These are phyloP conservation scores for Daedaleopsis nitida DNA, from an alignment of 768 basidiomycete genomes.

Conservation along the genomic window DNA sequence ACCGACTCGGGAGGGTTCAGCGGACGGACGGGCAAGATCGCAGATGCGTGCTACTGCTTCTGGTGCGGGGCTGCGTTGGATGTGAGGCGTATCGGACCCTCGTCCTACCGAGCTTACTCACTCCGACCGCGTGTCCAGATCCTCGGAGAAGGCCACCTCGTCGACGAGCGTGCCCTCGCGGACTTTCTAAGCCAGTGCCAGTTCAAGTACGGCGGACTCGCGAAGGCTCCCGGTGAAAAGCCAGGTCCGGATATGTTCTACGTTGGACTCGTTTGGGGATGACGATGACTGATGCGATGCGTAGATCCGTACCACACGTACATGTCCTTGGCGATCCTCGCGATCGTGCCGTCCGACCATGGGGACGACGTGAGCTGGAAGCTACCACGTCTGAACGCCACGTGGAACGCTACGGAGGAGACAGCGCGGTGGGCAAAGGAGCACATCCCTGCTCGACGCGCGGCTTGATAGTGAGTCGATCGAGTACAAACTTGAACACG, in stretches of 20 bases:
- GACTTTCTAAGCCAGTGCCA: slow-evolving; percentile 76
- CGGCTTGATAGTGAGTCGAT: neutral
- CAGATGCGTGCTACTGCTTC: slow-evolving; percentile 96
- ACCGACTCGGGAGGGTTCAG: slow-evolving; percentile 76
- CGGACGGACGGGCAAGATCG: slow-evolving; percentile 84
- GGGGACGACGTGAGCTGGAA: slow-evolving; percentile 47
- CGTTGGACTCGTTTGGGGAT: neutral
- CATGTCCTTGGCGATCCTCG: slow-evolving; percentile 78
- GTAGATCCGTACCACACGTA: slow-evolving; percentile 96
- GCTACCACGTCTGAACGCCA: slow-evolving; percentile 62
- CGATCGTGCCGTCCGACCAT: slow-evolving; percentile 51
- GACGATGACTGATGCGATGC: neutral
- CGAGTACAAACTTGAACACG: neutral
- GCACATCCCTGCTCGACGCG: slow-evolving; percentile 46
- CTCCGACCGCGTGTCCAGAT: slow-evolving; percentile 49
- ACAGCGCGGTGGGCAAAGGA: slow-evolving; percentile 70
- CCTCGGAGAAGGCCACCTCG: slow-evolving; percentile 57
- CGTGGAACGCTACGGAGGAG: slow-evolving; percentile 68
- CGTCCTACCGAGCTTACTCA: neutral
- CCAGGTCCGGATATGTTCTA: slow-evolving; percentile 56
- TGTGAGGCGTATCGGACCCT: slow-evolving; percentile 43
- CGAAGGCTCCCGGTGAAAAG: slow-evolving; percentile 77
- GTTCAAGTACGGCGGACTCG: slow-evolving; percentile 86
- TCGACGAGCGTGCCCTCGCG: slow-evolving; percentile 58
- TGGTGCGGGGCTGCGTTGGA: slow-evolving; percentile 86